Conservation (phyloP, 306 rosid genomes). For the Chamaecrista fasciculata region DNA sequence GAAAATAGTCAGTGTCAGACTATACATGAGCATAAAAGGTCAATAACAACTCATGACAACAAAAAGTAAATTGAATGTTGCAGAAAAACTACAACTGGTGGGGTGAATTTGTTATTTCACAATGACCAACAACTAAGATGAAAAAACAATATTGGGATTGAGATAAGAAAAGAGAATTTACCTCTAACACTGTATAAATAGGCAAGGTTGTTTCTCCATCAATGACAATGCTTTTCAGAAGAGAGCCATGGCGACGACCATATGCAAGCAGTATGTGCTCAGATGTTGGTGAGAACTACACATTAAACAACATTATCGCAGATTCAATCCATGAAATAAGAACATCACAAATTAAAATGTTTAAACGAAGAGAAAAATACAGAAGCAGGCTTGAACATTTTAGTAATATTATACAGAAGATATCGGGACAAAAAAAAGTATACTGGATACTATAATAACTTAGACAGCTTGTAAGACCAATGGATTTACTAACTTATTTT, state of each 20-base stretch:
- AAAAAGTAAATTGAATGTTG: slow-evolving; percentile 4
- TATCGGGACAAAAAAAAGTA: background rate
- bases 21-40: background rate
- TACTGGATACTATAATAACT: background rate
- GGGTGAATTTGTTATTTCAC: background rate
- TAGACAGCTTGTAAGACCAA: background rate
- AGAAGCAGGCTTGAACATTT: background rate
- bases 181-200: slow-evolving; percentile 96
- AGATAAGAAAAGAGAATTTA: slow-evolving; percentile 26
- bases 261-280: slow-evolving; percentile 67
- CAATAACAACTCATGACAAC: slow-evolving; percentile 14
- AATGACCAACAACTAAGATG: background rate
- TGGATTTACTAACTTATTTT: background rate
- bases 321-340: slow-evolving; percentile 13
- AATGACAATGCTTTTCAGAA: slow-evolving; percentile 76
- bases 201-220: slow-evolving; percentile 95
- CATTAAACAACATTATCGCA: slow-evolving; percentile 30
- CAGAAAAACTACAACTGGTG: background rate
- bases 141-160: background rate
- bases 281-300: slow-evolving; percentile 56
- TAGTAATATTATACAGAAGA: background rate
- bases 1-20: background rate
- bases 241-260: slow-evolving; percentile 58
- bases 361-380: slow-evolving; percentile 11
- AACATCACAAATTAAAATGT: background rate